A percentile compares a stretch with the other conserved stretches of the same genome.
These are phyloP conservation scores for Aspergillus caelatus DNA, from an alignment of 2,329 filamentous ascomycete genomes.

Conservation along the genomic window DNA sequence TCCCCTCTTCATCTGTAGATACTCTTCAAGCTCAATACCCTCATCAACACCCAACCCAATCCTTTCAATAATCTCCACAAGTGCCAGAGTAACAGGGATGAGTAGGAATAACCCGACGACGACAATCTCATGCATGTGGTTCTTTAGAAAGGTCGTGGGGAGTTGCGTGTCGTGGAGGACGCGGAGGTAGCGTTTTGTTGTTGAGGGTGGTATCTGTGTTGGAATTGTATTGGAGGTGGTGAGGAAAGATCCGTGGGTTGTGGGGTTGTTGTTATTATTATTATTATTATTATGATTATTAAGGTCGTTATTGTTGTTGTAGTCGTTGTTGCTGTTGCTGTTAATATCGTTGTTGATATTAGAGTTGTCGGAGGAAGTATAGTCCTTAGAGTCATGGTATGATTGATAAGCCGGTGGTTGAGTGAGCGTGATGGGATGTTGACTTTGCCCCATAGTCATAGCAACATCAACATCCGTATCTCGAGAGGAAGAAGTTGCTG, in stretches of 20 bases:
- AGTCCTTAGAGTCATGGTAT: no score
- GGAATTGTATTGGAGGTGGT: slow-evolving; percentile 1
- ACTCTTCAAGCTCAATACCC: background rate
- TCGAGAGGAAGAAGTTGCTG: no score
- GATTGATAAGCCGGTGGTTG: no score
- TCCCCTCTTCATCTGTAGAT: background rate
- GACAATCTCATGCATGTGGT: slow-evolving; percentile 11
- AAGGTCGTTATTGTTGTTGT: no score
- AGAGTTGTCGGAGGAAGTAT: no score
- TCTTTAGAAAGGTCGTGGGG: background rate
- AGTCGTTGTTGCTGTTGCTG: background rate
- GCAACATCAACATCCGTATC: no score
- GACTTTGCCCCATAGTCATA: no score
- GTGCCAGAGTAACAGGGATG: slow-evolving; percentile 11
- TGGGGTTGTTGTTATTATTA: background rate
- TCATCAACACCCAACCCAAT: background rate
- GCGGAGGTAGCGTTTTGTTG: slow-evolving; percentile 1
- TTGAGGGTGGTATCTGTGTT: background rate
- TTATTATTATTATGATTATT: background rate
- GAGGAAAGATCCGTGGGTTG: background rate
- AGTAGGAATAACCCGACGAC: slow-evolving; percentile 11
- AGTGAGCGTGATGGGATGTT: no score
- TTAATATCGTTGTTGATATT: background rate
- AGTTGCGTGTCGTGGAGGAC: slow-evolving; percentile 6
- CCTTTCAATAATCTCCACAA: slow-evolving; percentile 13